phyloP scores from a whole-genome alignment of 2,329 filamentous ascomycete species.

The Fusarium hostae region DNA sequence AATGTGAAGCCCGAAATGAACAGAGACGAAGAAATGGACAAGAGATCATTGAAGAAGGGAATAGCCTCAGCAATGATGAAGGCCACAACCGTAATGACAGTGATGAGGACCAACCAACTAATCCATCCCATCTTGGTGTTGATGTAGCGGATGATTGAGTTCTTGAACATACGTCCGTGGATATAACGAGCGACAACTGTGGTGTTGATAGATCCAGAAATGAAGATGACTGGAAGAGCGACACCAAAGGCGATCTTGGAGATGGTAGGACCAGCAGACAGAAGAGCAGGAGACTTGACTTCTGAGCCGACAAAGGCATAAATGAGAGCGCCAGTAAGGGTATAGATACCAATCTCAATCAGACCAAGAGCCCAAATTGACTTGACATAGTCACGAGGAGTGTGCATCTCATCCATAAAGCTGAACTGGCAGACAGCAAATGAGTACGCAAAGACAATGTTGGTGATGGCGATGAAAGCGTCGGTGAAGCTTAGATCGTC shows the following conservation, averaged over 20 bases:
- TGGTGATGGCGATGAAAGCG: slow-evolving; percentile 70
- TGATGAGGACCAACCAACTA: slow-evolving; percentile 69
- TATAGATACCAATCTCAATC: slow-evolving; percentile 73
- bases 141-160: slow-evolving; percentile 58
- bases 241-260: slow-evolving; percentile 77
- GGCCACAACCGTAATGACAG: slow-evolving; percentile 68
- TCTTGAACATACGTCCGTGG: slow-evolving; percentile 57
- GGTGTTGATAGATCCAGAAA: slow-evolving; percentile 77
- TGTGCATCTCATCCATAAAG: slow-evolving; percentile 66
- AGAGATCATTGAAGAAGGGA: slow-evolving; percentile 76
- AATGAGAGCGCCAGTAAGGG: slow-evolving; percentile 72
- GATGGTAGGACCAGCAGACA: slow-evolving; percentile 68
- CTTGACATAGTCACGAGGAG: slow-evolving; percentile 59
- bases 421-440: slow-evolving; percentile 63
- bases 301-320: slow-evolving; percentile 74
- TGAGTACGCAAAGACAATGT: slow-evolving; percentile 78
- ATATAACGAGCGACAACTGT: slow-evolving; percentile 59
- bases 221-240: slow-evolving; percentile 77
- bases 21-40: slow-evolving; percentile 64
- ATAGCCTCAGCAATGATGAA: slow-evolving; percentile 80
- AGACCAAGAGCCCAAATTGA: slow-evolving; percentile 71
- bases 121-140: slow-evolving; percentile 61
- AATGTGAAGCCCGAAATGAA: slow-evolving; percentile 61
- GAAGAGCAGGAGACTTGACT: slow-evolving; percentile 74
- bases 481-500: slow-evolving; percentile 60